Evolutionary conservation across 108 stramenopile genomes (phyloP), one percentile per base, ranked within the genome.

Genomic region (Conticribra weissflogii): DNA sequence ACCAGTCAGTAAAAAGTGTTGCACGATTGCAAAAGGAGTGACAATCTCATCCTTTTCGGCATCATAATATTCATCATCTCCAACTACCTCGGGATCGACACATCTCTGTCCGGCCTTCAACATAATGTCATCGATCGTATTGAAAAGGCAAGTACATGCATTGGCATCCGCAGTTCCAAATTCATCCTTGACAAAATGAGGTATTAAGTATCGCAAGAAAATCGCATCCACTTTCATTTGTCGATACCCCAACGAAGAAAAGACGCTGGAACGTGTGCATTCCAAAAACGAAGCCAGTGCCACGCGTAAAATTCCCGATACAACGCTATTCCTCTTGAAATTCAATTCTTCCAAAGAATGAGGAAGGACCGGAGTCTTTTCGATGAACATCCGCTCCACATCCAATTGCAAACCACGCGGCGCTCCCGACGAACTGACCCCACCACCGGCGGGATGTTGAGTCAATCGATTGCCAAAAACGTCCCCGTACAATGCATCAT

Each of bases 371-470:
- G 66, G 61, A 41, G 83, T 69, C 58, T 90, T 91, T 65, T 90
- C 88, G 36, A 76, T 83, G 66, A 95, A 92, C 89, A 95, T 92
- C 29, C 94, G 83, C 54, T 92, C 94, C 30, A 95, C 91, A 63
- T 95, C 94, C 46, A 95, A 64, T 18, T 77, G 85, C 63, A 95
- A 63, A 28, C 90, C 88, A 46, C 84, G 84, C 50, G 82, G 73
- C 16, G 81, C 63, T 33, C 71, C 73, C 44, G 60, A n/a, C n/a
- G n/a, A 27, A 18, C 72, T 69, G 33, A 56, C 51, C 8, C 69
- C 78, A 44, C 41, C 33, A 34, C 71, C 64, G 57, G 24, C 21
- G 53, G 12, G 15, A 49, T 63, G 66, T 66, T 65, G 60, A 33
- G 72, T 59, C 36, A 69, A 47, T 14, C 74, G 66, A 19, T 34